These are phyloP conservation scores for Bocquillonia castaneifolia DNA, from an alignment of 441 rosid genomes.

Conservation along the genomic window DNA sequence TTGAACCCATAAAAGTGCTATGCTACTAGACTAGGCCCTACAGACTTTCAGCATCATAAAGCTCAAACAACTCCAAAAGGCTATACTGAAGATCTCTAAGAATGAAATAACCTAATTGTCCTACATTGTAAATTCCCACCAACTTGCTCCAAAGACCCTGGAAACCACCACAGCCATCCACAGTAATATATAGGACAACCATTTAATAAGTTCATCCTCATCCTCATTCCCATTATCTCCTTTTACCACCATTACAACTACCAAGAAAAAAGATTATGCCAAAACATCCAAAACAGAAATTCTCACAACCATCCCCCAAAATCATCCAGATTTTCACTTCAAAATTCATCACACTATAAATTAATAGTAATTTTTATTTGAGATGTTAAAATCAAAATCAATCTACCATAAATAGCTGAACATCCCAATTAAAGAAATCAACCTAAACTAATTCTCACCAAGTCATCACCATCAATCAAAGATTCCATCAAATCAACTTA, in stretches of 20 bases:
- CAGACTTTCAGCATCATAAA: too few species aligned
- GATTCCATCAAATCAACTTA: not conserved
- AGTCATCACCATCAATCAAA: not conserved
- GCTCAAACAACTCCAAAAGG: constrained; percentile 2
- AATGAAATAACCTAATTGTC: not conserved
- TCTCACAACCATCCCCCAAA: not conserved
- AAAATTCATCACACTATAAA: not conserved
- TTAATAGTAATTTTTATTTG: not conserved
- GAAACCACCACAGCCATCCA: not conserved
- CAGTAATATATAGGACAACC: not conserved
- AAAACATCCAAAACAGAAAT: not conserved
- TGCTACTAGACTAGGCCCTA: too few species aligned
- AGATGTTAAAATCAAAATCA: constrained; percentile 1
- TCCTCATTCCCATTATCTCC: not conserved
- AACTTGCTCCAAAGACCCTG: not conserved
- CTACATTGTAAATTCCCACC: not conserved
- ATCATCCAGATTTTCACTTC: not conserved
- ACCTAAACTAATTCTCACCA: not conserved
- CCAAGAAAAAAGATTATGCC: not conserved
- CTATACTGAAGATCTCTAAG: not conserved
- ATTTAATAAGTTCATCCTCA: not conserved
- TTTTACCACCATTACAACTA: not conserved
- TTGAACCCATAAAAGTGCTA: not conserved
- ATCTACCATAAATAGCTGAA: not conserved
- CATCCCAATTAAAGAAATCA: not conserved